Evolutionary conservation across 257 asterid species (phyloP), one percentile per base, ranked within the genome.

Genomic region (Capsicum baccatum): DNA sequence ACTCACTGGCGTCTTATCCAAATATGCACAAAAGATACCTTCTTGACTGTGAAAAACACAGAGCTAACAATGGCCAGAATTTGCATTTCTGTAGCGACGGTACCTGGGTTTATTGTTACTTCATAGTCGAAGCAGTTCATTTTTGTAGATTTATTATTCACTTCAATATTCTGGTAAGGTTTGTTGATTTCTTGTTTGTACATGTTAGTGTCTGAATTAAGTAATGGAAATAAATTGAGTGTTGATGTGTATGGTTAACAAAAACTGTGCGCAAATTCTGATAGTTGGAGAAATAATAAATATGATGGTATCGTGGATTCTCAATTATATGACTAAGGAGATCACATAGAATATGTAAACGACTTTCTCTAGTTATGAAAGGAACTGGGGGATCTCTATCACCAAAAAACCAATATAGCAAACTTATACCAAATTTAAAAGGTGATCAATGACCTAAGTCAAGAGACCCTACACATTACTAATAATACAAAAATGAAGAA

Each of bases 1-100:
- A 81, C 97, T 97, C 52, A 83, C 91, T 0, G 97, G 89, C n/a
- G 98, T 91, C 35, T 91, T 94, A 83, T 89, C 95, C 74, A 97
- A 95, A 89, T 95, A 95, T 42, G 92, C 92, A 84, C 88, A 89
- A 21, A 89, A 82, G 10, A 26, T 44, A 67, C 90, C 60, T 33
- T 85, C 80, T 59, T 81, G 59, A 83, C 92, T 14, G 87, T 85
- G 35, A 83, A 83, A 85, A 89, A 88, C 82, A 83, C 89, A 13
- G 33, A 90, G 90, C 83, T 86, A 90, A 88, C 84, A 71, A 57
- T n/a, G 7, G 48, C 76, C 81, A 12, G 47, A 26, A 26, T 52
- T 54, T 15, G 8, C 81, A 26, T 76, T 76, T 76, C 63, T 50
- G 81, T 76, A 50, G 0, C 3, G 3, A 11, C 11, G 1, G 44